Conservation (phyloP, 2,329 filamentous ascomycete genomes). For the Arthroderma sp. region DNA sequence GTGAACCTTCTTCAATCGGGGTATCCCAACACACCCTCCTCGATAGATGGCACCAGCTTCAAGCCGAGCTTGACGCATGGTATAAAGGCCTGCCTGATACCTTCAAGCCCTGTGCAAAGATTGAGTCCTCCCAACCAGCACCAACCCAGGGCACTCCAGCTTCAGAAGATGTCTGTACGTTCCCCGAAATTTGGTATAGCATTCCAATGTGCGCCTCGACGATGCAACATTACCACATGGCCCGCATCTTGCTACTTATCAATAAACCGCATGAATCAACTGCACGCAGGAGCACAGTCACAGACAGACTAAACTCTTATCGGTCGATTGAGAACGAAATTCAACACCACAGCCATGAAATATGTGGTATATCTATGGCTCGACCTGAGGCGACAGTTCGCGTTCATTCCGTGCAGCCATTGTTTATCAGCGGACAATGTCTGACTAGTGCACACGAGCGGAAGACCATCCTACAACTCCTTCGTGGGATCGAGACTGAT, state of each 20-base stretch:
- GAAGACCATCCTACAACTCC: slow-evolving; percentile 42
- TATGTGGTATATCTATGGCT: slow-evolving; percentile 48
- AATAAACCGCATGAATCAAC: slow-evolving; percentile 35
- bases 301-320: slow-evolving; percentile 45
- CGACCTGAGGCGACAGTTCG: slow-evolving; percentile 47
- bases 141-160: slow-evolving; percentile 18
- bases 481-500: slow-evolving; percentile 50
- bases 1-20: slow-evolving; percentile 21
- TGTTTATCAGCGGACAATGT: slow-evolving; percentile 53
- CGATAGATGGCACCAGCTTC: slow-evolving; percentile 41
- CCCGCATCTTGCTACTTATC: slow-evolving; percentile 32
- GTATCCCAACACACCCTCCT: slow-evolving; percentile 32
- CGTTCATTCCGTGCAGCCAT: slow-evolving; percentile 49
- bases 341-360: slow-evolving; percentile 48
- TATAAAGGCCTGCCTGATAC: slow-evolving; percentile 47
- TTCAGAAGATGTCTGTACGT: slow-evolving; percentile 29
- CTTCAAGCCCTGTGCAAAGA: slow-evolving; percentile 45
- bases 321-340: slow-evolving; percentile 46
- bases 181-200: slow-evolving; percentile 52
- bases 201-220: slow-evolving; percentile 54
- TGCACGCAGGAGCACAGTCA: slow-evolving; percentile 41
- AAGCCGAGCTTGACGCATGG: slow-evolving; percentile 48
- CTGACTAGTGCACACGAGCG: slow-evolving; percentile 44
- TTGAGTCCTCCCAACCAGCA: slow-evolving; percentile 26
- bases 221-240: slow-evolving; percentile 39